These are phyloP conservation scores for Nothophytophthora sp. DNA, from an alignment of 352 stramenopile genomes.

Conservation along the genomic window DNA sequence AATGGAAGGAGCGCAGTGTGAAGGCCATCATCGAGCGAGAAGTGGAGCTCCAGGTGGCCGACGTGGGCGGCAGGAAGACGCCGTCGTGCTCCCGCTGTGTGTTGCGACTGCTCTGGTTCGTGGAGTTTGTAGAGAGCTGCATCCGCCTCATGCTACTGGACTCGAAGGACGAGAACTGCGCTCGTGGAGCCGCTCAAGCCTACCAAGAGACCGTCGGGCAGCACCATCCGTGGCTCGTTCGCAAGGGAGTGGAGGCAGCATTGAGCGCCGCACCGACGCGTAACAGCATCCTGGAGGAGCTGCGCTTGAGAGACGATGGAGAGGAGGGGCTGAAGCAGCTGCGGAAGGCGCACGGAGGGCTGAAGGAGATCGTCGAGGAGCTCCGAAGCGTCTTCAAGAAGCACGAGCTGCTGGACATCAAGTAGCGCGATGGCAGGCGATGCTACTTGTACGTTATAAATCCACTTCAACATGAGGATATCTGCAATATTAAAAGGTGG, in stretches of 20 bases:
- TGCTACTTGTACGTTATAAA: too few species aligned
- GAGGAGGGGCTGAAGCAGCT: slow-evolving; percentile 42
- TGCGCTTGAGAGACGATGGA: slow-evolving; percentile 47
- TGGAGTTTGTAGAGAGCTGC: slow-evolving; percentile 84
- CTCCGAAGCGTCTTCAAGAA: slow-evolving; percentile 55
- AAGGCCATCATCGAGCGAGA: slow-evolving; percentile 62
- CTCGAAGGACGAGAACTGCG: slow-evolving; percentile 66
- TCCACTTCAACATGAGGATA: too few species aligned
- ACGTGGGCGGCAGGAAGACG: slow-evolving; percentile 82
- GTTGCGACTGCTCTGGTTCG: slow-evolving; percentile 77
- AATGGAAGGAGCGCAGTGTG: slow-evolving; percentile 62
- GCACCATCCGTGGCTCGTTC: slow-evolving; percentile 84
- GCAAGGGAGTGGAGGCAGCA: slow-evolving; percentile 81
- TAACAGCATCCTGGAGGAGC: slow-evolving; percentile 49
- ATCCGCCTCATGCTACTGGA: slow-evolving; percentile 70
- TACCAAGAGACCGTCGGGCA: slow-evolving; percentile 84
- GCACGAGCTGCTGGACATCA: slow-evolving; percentile 74
- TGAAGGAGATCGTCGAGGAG: slow-evolving; percentile 54
- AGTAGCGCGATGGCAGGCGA: too few species aligned
- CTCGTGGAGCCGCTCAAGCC: slow-evolving; percentile 62
- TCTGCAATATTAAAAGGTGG: too few species aligned
- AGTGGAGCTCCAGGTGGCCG: slow-evolving; percentile 57
- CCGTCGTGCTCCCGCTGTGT: slow-evolving; percentile 74
- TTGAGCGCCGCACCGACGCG: slow-evolving; percentile 64
- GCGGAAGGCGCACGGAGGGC: slow-evolving; percentile 40